Evolutionary conservation across 257 asterid species (phyloP), one percentile per base, ranked within the genome.

Genomic region (Datura wrightii): DNA sequence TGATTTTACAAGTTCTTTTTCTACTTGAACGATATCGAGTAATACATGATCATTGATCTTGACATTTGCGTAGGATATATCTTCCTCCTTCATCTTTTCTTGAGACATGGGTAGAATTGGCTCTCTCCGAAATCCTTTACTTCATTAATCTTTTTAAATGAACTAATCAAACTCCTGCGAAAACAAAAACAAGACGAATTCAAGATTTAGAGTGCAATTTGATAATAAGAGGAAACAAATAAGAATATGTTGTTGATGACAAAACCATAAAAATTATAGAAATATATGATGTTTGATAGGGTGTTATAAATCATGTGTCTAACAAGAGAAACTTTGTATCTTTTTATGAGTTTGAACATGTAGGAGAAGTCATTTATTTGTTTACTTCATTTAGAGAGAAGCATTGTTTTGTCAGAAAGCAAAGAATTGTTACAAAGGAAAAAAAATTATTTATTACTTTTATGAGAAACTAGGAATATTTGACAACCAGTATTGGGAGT

Each of bases 1-100:
- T 54, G 92, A 88, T 83, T 88, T 56, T 19, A 84, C 86, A 31
- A 93, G 90, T 79, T 58, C 76, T 59, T 48, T 76, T 69, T 83
- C 89, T n/a, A 85, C 91, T 24, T 59, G 82, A 79, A 39, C 37
- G 2, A 87, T 85, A 13, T 88, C 88, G 36, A 89, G 74, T 50
- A 90, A 79, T 3, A 83, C 74, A 67, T 88, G 89, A 50, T 88
- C 88, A 34, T 41, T 79, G 63, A 36, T 82, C 65, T 60, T 52
- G 2, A 46, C 71, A 34, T 65, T 81, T 48, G 46, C 31, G 44
- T 48, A 31, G 39, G 46, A 76, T 76, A 48, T 14, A 76, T 78
- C 82, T 10, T 16, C 63, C 31, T 52, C 63, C 11, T 31, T 78
- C 81, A 74, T 48, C 41, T 74, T 48, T 74, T 13, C 60, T 50